Evolutionary conservation across 73 alveolate genomes (phyloP), one percentile per base, ranked within the genome.

Genomic region (Symbiodinium pilosum): DNA sequence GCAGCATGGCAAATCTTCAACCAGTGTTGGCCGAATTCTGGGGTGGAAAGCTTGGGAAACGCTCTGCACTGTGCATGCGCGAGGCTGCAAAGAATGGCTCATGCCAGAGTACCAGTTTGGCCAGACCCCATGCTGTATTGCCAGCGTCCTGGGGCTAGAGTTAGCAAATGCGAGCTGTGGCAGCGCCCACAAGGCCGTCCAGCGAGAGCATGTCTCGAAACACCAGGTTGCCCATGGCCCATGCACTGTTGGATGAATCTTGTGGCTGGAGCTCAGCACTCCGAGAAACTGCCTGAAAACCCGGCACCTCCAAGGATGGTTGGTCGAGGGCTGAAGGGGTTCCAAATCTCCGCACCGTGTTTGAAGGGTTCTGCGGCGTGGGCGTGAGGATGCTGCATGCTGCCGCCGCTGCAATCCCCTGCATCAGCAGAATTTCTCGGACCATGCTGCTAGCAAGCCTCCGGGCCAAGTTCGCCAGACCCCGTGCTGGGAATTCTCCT

Each of bases 181-280:
- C 84, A 5, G 54, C 94, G 12, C 32, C 83, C 21, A 84, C 83
- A 12, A 42, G 16, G 2, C 20, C 52, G 40, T 36, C 64, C 32
- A 87, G 40, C 54, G 32, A 7, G 7, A n/a, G 34, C 21, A 21
- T 84, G 44, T 87, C 64, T 77, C 84, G 54, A 34, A 21, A 18
- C 41, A 54, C 21, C 9, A n/a, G 42, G 32, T 32, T 87, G 34
- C 84, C 84, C 94, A 38, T 87, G 40, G 83, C 32, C 64, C 94
- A 87, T 11, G 43, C 84, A 0, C 94, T 54, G 84, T 87, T 87
- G 85, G 94, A 87, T 84, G 59, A 52, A 38, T 87, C 94, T 84
- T 87, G 94, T 18, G 84, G 30, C n/a, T n/a, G 36, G 59, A 87
- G 71, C 59, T 87, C 94, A 18, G 7, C n/a, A 40, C 68, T 39